Evolutionary conservation across 164 flowering plant species (phyloP).

Genomic region (Vitis riparia): DNA sequence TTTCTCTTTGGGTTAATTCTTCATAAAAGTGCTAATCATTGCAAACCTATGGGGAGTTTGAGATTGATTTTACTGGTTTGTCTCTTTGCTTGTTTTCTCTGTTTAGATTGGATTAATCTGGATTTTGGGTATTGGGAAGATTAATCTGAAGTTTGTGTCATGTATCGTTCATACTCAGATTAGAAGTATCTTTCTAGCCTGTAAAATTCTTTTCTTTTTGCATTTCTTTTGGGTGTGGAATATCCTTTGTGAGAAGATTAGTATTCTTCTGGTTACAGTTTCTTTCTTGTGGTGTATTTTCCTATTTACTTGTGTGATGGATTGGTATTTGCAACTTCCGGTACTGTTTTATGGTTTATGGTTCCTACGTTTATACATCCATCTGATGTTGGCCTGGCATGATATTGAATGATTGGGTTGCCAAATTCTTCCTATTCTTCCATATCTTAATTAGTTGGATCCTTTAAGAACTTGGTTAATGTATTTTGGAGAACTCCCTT

Average conservation of each 20-base stretch:
- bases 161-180: no score
- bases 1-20: constrained; percentile 8
- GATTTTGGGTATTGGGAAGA: not conserved
- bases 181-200: constrained; percentile 12
- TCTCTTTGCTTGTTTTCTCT: constrained; percentile 10
- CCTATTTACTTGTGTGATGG: constrained; percentile 1
- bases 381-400: not conserved
- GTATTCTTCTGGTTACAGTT: constrained; percentile 31
- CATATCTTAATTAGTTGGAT: not conserved
- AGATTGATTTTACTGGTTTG: constrained; percentile 3
- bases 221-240: constrained; percentile 29
- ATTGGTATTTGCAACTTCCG: not conserved
- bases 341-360: not conserved
- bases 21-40: not conserved
- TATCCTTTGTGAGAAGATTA: constrained; percentile 28
- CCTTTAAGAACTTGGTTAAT: not conserved
- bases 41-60: constrained; percentile 16
- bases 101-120: constrained; percentile 14
- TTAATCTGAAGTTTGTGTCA: constrained; percentile 10
- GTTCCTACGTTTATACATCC: not conserved
- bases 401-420: constrained; percentile 3
- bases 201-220: constrained; percentile 29
- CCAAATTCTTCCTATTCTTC: not conserved
- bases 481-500: not conserved
- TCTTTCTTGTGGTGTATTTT: constrained; percentile 16